Evolutionary conservation across 2,329 filamentous ascomycete species (phyloP), one percentile per base, ranked within the genome.

Genomic region (Neophaeococcomyces aloes): DNA sequence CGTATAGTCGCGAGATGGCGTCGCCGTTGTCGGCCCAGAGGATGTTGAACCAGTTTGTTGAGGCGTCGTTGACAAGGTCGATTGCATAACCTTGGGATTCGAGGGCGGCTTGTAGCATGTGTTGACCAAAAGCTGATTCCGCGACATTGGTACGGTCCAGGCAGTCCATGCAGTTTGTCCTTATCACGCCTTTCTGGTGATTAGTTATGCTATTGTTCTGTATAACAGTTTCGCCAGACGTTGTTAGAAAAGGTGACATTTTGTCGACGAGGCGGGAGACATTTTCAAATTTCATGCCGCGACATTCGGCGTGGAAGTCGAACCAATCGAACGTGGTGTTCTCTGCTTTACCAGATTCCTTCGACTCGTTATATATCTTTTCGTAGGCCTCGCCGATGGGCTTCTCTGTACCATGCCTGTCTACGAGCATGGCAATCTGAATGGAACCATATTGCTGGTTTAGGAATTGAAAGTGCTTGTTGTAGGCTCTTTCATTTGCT

Each of bases 81-180:
- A 93, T 81, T 44, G 81, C 78, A 47, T 87, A 81, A 0, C 83
- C 84, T 49, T 93, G 79, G 15, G 76, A 71, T 45, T 76, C 81
- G 2, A 98, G 70, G 57, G 95, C 86, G 25, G 73, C 61, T 52
- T 95, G 86, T 2, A 98, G 71, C 52, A 86, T 83, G 57, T 82
- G 78, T 57, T 86, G 84, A 4, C 78, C 91, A 59, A 88, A 88
- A 0, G 87, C 91, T 57, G 86, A 94, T 63, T 96, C 89, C 31
- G 88, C 87, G 17, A 98, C 88, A 54, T 96, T 96, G 2, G 91
- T 98, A 17, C 91, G 78, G 60, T 98, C 91, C 7, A 98, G 69
- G 55, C 91, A 98, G 59, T 98, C 91, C 91, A 98, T 96, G 62
- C 91, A 98, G 58, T 98, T 98, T 1, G 87, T 95, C 44, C 91